A percentile compares a stretch with the other conserved stretches of the same genome.
Evolutionary conservation across 208 protist genomes (phyloP).

Genomic region (Wallacemonas sp.): DNA sequence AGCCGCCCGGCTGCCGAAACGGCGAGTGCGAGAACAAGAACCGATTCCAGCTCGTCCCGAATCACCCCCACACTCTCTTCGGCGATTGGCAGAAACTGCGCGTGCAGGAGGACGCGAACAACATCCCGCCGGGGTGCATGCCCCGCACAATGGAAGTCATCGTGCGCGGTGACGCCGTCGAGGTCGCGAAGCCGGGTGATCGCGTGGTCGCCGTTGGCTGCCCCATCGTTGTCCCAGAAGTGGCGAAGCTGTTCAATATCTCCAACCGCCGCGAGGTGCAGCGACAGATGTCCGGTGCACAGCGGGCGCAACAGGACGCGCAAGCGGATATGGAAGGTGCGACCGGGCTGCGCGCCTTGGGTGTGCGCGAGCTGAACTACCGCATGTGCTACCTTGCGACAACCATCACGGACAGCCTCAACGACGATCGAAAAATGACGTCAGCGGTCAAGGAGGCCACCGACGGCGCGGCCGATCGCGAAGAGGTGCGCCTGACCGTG

Average conservation of each 20-base stretch:
- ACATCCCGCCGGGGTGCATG: slow-evolving; percentile 96
- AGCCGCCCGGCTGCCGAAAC: slow-evolving; percentile 91
- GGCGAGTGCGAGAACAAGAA: slow-evolving; percentile 89
- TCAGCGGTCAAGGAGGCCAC: slow-evolving; percentile 72
- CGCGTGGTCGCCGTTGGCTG: slow-evolving; percentile 94
- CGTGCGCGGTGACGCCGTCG: slow-evolving; percentile 96
- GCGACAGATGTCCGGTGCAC: slow-evolving; percentile 75
- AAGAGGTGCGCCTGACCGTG: slow-evolving; percentile 57
- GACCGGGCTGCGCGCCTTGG: slow-evolving; percentile 96
- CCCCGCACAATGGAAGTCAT: slow-evolving; percentile 98
- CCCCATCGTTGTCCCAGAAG: slow-evolving; percentile 98
- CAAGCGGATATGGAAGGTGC: slow-evolving; percentile 91
- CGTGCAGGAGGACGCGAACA: slow-evolving; percentile 95
- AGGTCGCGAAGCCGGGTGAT: slow-evolving; percentile 99
- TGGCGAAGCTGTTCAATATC: slow-evolving; percentile 90
- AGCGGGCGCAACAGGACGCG: slow-evolving; percentile 80
- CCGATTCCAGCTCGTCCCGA: slow-evolving; percentile 87
- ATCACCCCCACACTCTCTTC: slow-evolving; percentile 90
- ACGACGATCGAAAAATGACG: slow-evolving; percentile 87
- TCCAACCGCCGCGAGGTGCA: slow-evolving; percentile 82
- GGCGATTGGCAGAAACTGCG: slow-evolving; percentile 99
- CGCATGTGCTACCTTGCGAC: slow-evolving; percentile 97
- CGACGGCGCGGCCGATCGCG: slow-evolving; percentile 38
- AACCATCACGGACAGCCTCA: slow-evolving; percentile 85
- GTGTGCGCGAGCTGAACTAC: slow-evolving; percentile 98